Evolutionary conservation across 805 yeast species (phyloP), one percentile per base, ranked within the genome.

Genomic region (Starmerella asiatica): DNA sequence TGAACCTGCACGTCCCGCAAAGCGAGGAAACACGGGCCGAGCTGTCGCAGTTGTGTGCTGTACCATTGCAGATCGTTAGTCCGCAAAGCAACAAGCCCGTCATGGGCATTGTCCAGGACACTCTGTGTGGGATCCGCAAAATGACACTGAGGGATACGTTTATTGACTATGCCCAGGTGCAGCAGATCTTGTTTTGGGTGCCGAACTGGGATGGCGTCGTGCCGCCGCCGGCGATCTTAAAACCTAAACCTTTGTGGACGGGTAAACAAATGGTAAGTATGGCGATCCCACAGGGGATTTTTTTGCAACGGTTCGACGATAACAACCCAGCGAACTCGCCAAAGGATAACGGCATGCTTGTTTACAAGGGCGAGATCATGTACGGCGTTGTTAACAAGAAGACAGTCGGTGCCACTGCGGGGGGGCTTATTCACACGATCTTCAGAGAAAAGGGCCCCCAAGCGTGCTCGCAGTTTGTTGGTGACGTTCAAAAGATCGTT

Each of bases 41-140:
- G 62, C 68, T 91, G 49, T 79, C 88, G 24, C 91, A 88, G 59
- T 73, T 91, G 54, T 85, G 96, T 65, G 94, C 96, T 4, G 99
- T 91, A 38, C 98, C 98, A 7, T 69, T 86, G 42, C 98, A 91
- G 63, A 91, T 91, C 69, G 94, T 91, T 29, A 85, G 96, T 15
- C 96, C 99, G 11, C 99, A 91, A 64, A 83, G 95, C 2, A 91
- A 91, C 61, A 91, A 91, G 64, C 99, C 99, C 29, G 95, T 93
- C 49, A 91, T 91, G 99, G 99, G 99, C 67, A 91, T 91, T 68
- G 98, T 91, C 47, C 99, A 91, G 68, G 99, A 91, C 64, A 86
- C 99, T 0, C 68, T 91, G 50, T 85, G 96, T 73, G 99, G 98
- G 67, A 70, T 88, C 39, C 78, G 98, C 65, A 91, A 91, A 60